Evolutionary conservation across 2,329 filamentous ascomycete genomes (phyloP).

Genomic region (Penicillium sp.): DNA sequence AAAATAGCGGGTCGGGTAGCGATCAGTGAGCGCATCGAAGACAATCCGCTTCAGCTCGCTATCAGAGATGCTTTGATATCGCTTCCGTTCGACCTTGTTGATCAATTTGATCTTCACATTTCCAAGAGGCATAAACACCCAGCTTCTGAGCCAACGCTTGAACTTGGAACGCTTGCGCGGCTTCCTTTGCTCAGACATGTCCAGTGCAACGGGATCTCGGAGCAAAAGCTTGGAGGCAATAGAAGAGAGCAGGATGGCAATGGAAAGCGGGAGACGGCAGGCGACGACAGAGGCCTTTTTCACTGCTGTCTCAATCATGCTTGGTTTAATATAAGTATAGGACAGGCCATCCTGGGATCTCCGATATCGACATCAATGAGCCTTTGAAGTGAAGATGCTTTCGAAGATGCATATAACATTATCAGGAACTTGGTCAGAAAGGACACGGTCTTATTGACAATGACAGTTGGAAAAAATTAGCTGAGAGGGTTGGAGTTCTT

Average conservation of each 20-base stretch:
- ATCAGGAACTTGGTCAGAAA: background rate
- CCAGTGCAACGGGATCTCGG: background rate
- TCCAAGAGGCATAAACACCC: background rate
- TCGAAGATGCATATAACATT: background rate
- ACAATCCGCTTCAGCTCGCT: background rate
- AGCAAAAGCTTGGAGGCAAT: background rate
- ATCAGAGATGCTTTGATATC: background rate
- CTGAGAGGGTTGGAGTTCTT: background rate
- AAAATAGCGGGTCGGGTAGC: background rate
- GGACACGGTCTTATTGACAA: background rate
- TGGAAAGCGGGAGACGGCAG: background rate
- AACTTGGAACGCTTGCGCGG: background rate
- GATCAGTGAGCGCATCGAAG: background rate
- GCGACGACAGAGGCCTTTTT: background rate
- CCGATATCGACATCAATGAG: background rate
- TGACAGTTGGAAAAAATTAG: background rate
- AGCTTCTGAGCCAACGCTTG: slow-evolving; percentile 4
- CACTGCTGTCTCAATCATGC: background rate
- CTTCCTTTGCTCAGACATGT: background rate
- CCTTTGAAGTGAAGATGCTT: background rate
- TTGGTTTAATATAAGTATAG: background rate
- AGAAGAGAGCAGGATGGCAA: background rate
- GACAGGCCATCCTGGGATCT: background rate
- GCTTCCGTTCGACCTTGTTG: background rate
- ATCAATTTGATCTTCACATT: slow-evolving; percentile 1